Percentiles rank a stretch among this genome's conserved stretches.
Conservation (phyloP, 164 flowering plant genomes). For the Berberis thunbergii region DNA sequence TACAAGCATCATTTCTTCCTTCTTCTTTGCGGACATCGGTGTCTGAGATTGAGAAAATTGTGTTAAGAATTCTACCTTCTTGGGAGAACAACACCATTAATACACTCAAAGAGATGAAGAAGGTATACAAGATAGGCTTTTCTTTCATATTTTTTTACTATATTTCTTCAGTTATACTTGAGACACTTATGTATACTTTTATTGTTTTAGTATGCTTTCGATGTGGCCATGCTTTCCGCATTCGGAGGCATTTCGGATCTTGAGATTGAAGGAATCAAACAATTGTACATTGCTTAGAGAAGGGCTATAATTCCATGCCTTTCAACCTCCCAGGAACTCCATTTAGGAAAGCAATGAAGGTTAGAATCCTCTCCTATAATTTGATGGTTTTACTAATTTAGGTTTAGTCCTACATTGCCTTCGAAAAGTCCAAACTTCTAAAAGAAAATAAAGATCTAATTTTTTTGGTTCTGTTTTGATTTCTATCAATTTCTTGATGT, state of each 20-base stretch:
- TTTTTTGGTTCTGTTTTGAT: not conserved
- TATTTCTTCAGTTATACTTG: not conserved
- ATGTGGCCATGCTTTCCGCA: conserved; percentile 66
- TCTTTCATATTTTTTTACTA: not conserved
- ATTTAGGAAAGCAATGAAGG: conserved; percentile 67
- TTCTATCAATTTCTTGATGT: not conserved
- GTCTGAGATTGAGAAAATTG: conserved; percentile 47
- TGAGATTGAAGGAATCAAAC: conserved; percentile 46
- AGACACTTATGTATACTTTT: not conserved
- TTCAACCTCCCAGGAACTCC: conserved; percentile 68
- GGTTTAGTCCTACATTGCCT: too few species aligned
- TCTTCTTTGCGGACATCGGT: conserved; percentile 38
- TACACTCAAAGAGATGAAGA: conserved; percentile 72
- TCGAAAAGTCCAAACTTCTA: too few species aligned
- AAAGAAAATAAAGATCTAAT: too few species aligned
- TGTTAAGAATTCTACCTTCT: conserved; percentile 30
- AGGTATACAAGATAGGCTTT: conserved; percentile 20
- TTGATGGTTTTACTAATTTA: too few species aligned
- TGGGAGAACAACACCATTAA: conserved; percentile 40
- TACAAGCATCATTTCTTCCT: conserved; percentile 67
- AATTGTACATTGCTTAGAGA: conserved; percentile 48
- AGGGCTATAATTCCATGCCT: conserved; percentile 93
- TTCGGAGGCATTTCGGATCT: conserved; percentile 34
- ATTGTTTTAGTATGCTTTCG: conserved; percentile 50
- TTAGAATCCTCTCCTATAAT: conserved; percentile 3